Evolutionary conservation across 345 rosid species (phyloP).

Genomic region (Rhodomyrtus tomentosa): DNA sequence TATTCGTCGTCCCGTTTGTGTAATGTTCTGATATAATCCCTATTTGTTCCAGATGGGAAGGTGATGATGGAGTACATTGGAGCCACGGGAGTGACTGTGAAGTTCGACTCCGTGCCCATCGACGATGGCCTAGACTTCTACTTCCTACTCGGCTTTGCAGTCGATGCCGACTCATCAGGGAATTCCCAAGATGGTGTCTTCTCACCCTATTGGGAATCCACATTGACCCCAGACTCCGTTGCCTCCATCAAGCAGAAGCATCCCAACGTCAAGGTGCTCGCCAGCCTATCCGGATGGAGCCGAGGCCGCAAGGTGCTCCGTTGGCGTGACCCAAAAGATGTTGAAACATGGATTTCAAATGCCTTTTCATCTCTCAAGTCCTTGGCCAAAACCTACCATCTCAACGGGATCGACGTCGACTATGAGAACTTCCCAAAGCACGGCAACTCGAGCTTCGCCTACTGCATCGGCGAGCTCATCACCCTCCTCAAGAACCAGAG

Average conservation of each 20-base stretch:
- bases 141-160: slow-evolving; percentile 40
- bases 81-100: slow-evolving; percentile 25
- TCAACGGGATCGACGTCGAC: slow-evolving; percentile 50
- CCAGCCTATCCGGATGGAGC: slow-evolving; percentile 53
- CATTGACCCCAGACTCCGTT: slow-evolving; percentile 20
- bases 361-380: slow-evolving; percentile 30
- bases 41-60: slow-evolving; percentile 22
- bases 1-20: not conserved
- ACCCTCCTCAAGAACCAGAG: slow-evolving; percentile 22
- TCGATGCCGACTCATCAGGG: slow-evolving; percentile 31
- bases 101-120: slow-evolving; percentile 25
- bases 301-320: slow-evolving; percentile 19
- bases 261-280: slow-evolving; percentile 31
- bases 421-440: slow-evolving; percentile 26
- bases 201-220: slow-evolving; percentile 28
- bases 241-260: slow-evolving; percentile 15
- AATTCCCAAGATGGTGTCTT: slow-evolving; percentile 27
- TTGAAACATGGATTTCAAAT: slow-evolving; percentile 28
- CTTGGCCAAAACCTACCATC: slow-evolving; percentile 20
- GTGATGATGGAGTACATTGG: slow-evolving; percentile 68
- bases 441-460: slow-evolving; percentile 12
- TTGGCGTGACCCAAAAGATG: slow-evolving; percentile 30
- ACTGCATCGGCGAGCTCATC: slow-evolving; percentile 44
- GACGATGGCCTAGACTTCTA: slow-evolving; percentile 27
- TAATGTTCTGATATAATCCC: not conserved